Evolutionary conservation across 495 filamentous ascomycete species (phyloP).

Genomic region (Glonium stellatum): DNA sequence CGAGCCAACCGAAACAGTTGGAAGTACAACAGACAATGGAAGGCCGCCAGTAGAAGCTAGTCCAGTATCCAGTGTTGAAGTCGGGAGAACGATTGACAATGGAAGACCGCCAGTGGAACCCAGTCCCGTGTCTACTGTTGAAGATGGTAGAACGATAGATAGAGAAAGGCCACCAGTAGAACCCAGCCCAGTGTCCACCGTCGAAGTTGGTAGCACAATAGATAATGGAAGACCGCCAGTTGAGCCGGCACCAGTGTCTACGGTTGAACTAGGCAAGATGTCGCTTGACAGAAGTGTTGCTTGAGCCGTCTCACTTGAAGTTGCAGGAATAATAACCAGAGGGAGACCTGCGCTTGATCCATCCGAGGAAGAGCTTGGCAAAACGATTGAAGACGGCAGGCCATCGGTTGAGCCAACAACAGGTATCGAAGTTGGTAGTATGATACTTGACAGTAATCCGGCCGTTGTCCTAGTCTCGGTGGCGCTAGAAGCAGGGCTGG

Average conservation of each 20-base stretch:
- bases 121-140: neutral
- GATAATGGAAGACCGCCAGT: constrained; percentile 9
- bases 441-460: constrained; percentile 14
- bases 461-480: constrained; percentile 7
- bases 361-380: neutral
- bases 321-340: neutral
- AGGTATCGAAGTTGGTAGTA: constrained; percentile 7
- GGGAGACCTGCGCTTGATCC: too few species aligned
- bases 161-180: constrained; percentile 1
- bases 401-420: constrained; percentile 12
- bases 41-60: neutral
- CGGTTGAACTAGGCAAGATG: neutral
- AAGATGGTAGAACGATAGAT: neutral
- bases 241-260: neutral
- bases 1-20: neutral
- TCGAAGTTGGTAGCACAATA: constrained; percentile 4
- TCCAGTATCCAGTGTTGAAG: neutral
- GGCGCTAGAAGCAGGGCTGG: neutral
- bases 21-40: neutral
- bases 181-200: neutral
- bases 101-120: constrained; percentile 11
- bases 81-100: neutral
- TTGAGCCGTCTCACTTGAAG: neutral
- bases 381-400: constrained; percentile 11
- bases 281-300: too few species aligned